phyloP scores from a whole-genome alignment of 139 green algal genomes.

The Micractinium sp. region DNA sequence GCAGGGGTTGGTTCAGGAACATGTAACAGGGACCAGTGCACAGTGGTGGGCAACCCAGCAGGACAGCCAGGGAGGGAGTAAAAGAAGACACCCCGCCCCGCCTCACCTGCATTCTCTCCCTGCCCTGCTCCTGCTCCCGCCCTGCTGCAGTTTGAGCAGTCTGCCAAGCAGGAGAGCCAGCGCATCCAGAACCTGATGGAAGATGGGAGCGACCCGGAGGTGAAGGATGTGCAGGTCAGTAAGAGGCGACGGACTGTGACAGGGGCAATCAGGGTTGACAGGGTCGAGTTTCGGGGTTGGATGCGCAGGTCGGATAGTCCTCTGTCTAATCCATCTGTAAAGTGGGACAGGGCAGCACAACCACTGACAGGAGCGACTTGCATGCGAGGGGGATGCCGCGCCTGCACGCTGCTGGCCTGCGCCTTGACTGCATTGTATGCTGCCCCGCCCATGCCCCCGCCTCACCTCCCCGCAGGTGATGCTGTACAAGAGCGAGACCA shows the following conservation, averaged over 20 bases:
- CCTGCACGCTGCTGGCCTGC: no score
- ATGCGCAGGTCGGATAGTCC: no score
- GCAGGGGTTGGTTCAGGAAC: no score
- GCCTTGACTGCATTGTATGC: background rate
- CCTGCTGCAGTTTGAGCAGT: constrained; percentile 47
- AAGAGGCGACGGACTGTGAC: no score
- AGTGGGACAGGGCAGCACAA: no score
- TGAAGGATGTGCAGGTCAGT: constrained; percentile 43
- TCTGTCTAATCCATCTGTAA: no score
- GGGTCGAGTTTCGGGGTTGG: no score
- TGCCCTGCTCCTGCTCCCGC: background rate
- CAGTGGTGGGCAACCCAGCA: no score
- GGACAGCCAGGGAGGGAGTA: no score
- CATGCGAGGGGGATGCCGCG: no score
- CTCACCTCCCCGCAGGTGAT: constrained; percentile 27
- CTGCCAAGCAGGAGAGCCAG: constrained; percentile 44
- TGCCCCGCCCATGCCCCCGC: background rate
- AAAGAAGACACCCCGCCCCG: background rate
- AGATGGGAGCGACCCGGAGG: constrained; percentile 29
- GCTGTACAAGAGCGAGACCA: constrained; percentile 44
- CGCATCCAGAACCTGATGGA: constrained; percentile 32
- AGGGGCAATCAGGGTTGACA: no score
- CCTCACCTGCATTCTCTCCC: background rate
- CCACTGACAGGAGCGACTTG: background rate
- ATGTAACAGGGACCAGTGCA: no score